A percentile compares a stretch with the other conserved stretches of the same genome.
phyloP scores from a whole-genome alignment of 768 basidiomycete genomes.

The Pulveroboletus sp. region DNA sequence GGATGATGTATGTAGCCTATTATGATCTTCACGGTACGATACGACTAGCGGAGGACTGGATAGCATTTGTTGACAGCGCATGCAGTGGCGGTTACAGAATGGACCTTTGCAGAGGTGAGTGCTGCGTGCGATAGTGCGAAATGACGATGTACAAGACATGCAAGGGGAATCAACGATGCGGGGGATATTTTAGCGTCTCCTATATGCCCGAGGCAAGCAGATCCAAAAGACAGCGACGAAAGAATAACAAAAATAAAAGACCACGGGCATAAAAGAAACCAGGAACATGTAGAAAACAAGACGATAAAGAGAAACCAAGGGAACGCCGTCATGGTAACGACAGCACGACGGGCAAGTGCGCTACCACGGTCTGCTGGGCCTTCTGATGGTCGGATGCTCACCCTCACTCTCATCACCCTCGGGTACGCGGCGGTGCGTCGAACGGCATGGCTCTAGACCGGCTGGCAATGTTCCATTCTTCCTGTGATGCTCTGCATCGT shows the following conservation, averaged over 20 bases:
- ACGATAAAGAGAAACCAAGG: slow-evolving; percentile 1
- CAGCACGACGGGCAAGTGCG: background rate
- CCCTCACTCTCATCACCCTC: slow-evolving; percentile 38
- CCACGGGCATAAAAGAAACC: background rate
- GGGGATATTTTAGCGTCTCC: slow-evolving; percentile 16
- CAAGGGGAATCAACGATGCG: slow-evolving; percentile 15
- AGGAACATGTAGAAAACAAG: background rate
- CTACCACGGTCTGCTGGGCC: slow-evolving; percentile 49
- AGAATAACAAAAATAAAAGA: background rate
- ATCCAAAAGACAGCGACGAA: slow-evolving; percentile 8
- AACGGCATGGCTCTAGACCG: slow-evolving; percentile 27
- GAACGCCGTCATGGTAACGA: background rate
- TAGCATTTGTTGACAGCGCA: background rate
- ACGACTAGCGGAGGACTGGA: slow-evolving; percentile 13
- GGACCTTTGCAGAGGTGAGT: background rate
- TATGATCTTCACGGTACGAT: slow-evolving; percentile 18
- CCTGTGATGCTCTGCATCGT: slow-evolving; percentile 8
- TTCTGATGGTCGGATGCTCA: slow-evolving; percentile 27
- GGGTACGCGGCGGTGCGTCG: no score
- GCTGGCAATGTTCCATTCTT: slow-evolving; percentile 17
- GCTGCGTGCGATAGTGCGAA: slow-evolving; percentile 9
- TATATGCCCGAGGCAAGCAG: background rate
- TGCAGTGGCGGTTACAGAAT: slow-evolving; percentile 9
- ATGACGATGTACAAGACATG: slow-evolving; percentile 14
- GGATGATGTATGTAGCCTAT: slow-evolving; percentile 8